Evolutionary conservation across 2,329 filamentous ascomycete genomes (phyloP).

Genomic region (Colletotrichum eremochloae): DNA sequence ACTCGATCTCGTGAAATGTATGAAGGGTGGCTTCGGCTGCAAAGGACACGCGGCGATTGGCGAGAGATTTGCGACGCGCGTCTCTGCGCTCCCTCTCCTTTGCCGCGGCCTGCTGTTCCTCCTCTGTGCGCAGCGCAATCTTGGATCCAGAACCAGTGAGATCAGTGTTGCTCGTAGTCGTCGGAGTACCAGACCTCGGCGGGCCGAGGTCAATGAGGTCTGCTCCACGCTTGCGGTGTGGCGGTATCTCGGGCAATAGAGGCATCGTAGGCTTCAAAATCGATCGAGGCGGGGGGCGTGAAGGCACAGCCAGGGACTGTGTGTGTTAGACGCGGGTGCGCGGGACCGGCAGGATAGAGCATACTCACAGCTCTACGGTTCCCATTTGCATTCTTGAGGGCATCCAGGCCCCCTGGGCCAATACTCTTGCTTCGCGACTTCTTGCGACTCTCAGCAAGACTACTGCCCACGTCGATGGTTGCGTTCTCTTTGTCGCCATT

Average conservation of each 20-base stretch:
- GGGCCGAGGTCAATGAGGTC: constrained; percentile 43
- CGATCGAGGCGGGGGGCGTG: constrained; percentile 69
- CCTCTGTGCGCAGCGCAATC: constrained; percentile 76
- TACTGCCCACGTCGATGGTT: constrained; percentile 73
- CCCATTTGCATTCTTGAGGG: constrained; percentile 79
- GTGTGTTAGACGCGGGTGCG: constrained; percentile 43
- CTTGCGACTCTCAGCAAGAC: constrained; percentile 65
- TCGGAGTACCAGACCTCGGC: constrained; percentile 58
- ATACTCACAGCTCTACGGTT: constrained; percentile 82
- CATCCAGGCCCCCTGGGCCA: constrained; percentile 90
- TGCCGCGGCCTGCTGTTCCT: constrained; percentile 78
- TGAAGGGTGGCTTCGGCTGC: constrained; percentile 97
- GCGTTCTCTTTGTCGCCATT: constrained; percentile 82
- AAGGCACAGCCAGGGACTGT: constrained; percentile 69
- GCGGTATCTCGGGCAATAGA: constrained; percentile 74
- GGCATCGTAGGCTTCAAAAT: constrained; percentile 87
- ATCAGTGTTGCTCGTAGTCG: constrained; percentile 47
- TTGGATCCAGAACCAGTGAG: constrained; percentile 60
- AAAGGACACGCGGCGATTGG: constrained; percentile 94
- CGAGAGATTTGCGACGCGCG: constrained; percentile 90
- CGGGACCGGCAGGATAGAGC: not conserved
- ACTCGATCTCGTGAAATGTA: constrained; percentile 95
- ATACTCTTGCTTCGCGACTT: constrained; percentile 96
- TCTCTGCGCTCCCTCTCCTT: constrained; percentile 83
- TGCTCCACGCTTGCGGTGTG: constrained; percentile 62